Percentiles rank a stretch among this genome's conserved stretches.
These are phyloP conservation scores for Geosmithia flava DNA, from an alignment of 2,329 filamentous ascomycete genomes.

Conservation along the genomic window DNA sequence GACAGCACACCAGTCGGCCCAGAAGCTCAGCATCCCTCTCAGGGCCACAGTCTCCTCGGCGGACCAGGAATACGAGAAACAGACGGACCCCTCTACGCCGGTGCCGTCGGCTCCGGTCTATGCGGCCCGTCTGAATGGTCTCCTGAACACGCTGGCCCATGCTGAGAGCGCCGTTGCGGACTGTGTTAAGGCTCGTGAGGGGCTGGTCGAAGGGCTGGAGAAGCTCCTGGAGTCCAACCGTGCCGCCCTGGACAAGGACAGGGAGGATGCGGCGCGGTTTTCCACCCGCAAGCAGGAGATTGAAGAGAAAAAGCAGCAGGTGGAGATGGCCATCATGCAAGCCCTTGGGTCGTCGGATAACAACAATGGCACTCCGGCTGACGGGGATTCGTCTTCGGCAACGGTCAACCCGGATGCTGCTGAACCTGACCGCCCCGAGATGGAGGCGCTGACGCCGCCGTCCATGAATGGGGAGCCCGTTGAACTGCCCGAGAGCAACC, in stretches of 20 bases:
- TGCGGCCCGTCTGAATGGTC: constrained; percentile 74
- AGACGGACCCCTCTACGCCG: constrained; percentile 57
- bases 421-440: constrained; percentile 62
- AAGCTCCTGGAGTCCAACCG: constrained; percentile 68
- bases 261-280: constrained; percentile 37
- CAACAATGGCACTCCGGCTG: constrained; percentile 30
- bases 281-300: constrained; percentile 50
- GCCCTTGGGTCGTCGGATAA: constrained; percentile 52
- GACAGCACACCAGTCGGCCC: constrained; percentile 58
- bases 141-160: constrained; percentile 79
- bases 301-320: constrained; percentile 73
- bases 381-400: constrained; percentile 27
- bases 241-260: constrained; percentile 56
- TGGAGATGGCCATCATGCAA: constrained; percentile 84
- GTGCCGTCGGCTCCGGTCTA: constrained; percentile 79
- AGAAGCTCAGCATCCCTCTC: constrained; percentile 58
- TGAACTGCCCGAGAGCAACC: neutral
- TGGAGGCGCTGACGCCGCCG: constrained; percentile 82
- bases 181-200: constrained; percentile 72
- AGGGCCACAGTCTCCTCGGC: constrained; percentile 58
- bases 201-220: constrained; percentile 69
- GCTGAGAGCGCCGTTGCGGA: constrained; percentile 85
- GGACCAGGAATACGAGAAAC: constrained; percentile 72
- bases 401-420: constrained; percentile 17
- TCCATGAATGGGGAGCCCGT: constrained; percentile 27